These are phyloP conservation scores for Ormosia semicastrata DNA, from an alignment of 306 rosid genomes.

Conservation along the genomic window DNA sequence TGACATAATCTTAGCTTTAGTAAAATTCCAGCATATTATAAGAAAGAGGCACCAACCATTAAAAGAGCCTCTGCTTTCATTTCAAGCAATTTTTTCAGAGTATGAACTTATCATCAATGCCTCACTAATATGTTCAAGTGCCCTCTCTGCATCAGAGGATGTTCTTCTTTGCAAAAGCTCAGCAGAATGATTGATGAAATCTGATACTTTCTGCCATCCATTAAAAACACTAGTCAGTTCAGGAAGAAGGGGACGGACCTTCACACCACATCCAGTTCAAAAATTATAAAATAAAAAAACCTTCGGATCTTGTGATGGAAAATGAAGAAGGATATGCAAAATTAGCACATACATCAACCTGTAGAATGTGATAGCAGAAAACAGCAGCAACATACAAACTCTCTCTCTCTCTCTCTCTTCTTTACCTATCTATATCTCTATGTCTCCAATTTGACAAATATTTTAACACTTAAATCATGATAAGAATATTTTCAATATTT, in stretches of 20 bases:
- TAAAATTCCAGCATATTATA: conserved; percentile 25
- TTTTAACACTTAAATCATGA: conserved; percentile 1
- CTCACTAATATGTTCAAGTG: conserved; percentile 67
- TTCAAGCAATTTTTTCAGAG: conserved; percentile 84
- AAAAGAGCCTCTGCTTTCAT: conserved; percentile 88
- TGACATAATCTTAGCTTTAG: conserved; percentile 13
- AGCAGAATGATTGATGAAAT: conserved; percentile 51
- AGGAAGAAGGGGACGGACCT: not conserved
- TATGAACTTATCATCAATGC: conserved; percentile 62
- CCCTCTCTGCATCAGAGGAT: conserved; percentile 55
- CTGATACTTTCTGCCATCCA: conserved; percentile 74
- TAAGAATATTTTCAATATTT: not conserved
- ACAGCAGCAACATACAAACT: not conserved
- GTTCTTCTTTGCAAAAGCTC: conserved; percentile 61
- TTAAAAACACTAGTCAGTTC: conserved; percentile 35
- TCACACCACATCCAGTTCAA: conserved; percentile 15
- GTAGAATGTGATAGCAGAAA: conserved; percentile 12
- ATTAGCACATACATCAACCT: conserved; percentile 6
- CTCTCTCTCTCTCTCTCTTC: not conserved
- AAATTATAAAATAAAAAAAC: not conserved
- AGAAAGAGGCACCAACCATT: conserved; percentile 54
- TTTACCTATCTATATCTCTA: not conserved
- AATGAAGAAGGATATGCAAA: conserved; percentile 30
- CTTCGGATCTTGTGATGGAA: not conserved
- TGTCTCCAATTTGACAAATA: not conserved